phyloP scores from a whole-genome alignment of 208 protist genomes.

The Leishmania amazonensis region DNA sequence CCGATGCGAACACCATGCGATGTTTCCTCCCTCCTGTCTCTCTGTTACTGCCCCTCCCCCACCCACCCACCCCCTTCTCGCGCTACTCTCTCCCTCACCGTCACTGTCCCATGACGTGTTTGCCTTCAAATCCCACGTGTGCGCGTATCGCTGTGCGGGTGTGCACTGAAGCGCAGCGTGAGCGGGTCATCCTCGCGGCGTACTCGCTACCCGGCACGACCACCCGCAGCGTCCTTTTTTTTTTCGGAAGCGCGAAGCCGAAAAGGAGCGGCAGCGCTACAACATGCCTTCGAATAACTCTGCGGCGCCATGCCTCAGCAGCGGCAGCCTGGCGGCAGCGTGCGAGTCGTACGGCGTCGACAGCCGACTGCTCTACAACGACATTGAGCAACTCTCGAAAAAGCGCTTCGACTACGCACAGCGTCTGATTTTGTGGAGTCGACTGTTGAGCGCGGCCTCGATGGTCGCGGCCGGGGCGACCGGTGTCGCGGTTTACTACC shows the following conservation, averaged over 20 bases:
- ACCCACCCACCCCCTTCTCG: neutral
- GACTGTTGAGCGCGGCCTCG: constrained; percentile 10
- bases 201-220: neutral
- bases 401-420: constrained; percentile 18
- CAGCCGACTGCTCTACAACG: constrained; percentile 54
- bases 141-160: neutral
- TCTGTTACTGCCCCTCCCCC: neutral
- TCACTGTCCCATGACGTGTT: neutral
- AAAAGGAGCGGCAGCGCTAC: neutral
- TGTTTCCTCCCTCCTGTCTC: neutral
- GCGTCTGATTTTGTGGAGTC: constrained; percentile 26
- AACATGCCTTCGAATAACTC: neutral
- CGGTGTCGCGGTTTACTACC: constrained; percentile 40
- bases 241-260: neutral
- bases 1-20: neutral
- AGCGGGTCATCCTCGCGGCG: neutral
- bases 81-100: neutral
- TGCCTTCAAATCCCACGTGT: neutral
- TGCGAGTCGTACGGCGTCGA: constrained; percentile 41
- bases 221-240: too few relatives aligned
- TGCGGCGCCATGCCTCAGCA: neutral
- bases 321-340: neutral
- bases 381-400: constrained; percentile 33
- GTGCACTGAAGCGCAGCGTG: neutral
- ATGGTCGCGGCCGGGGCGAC: constrained; percentile 21